Percentiles rank a stretch among this genome's conserved stretches.
These are phyloP conservation scores for Tieghemiomyces parasiticus DNA, from an alignment of 192 early-diverging fungal species.

Conservation along the genomic window DNA sequence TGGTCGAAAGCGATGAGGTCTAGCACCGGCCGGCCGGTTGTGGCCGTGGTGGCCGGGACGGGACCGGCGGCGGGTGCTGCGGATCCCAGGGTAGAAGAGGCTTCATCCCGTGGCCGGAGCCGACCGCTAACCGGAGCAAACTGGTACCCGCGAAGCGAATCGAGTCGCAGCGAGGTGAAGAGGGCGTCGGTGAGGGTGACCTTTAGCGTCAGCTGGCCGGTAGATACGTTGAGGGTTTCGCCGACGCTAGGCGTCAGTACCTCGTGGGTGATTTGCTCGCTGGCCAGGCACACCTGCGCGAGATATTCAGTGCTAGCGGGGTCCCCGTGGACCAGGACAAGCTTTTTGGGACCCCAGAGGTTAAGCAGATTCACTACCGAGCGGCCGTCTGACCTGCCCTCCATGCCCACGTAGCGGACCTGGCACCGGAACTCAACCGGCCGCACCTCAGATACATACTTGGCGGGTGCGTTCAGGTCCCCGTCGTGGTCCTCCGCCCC, in stretches of 20 bases:
- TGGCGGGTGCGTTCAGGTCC: conserved; percentile 43
- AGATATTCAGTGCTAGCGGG: conserved; percentile 50
- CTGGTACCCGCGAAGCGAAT: conserved; percentile 51
- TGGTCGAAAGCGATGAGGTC: conserved; percentile 40
- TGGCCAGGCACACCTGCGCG: conserved; percentile 37
- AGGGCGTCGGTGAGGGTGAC: conserved; percentile 83
- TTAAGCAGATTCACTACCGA: conserved; percentile 73
- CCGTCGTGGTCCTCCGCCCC: conserved; percentile 20
- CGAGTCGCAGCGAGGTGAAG: conserved; percentile 29
- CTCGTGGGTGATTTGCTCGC: conserved; percentile 65
- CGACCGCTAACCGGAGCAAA: conserved; percentile 62
- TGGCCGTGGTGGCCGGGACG: conserved; percentile 27
- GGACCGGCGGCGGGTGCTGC: too few relatives aligned
- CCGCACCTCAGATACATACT: conserved; percentile 47
- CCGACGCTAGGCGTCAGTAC: conserved; percentile 66
- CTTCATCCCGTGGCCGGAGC: too few relatives aligned
- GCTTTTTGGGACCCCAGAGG: conserved; percentile 23
- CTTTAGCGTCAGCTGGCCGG: conserved; percentile 75
- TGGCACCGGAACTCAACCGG: conserved; percentile 50
- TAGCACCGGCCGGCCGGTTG: conserved; percentile 50
- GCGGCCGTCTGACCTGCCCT: conserved; percentile 77
- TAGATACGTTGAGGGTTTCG: conserved; percentile 79
- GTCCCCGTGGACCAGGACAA: conserved; percentile 75
- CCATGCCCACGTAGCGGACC: conserved; percentile 77
- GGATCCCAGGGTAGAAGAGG: too few relatives aligned